Percentiles rank a stretch among this genome's conserved stretches.
phyloP scores from a whole-genome alignment of 495 filamentous ascomycete species.

The Poronia punctata region DNA sequence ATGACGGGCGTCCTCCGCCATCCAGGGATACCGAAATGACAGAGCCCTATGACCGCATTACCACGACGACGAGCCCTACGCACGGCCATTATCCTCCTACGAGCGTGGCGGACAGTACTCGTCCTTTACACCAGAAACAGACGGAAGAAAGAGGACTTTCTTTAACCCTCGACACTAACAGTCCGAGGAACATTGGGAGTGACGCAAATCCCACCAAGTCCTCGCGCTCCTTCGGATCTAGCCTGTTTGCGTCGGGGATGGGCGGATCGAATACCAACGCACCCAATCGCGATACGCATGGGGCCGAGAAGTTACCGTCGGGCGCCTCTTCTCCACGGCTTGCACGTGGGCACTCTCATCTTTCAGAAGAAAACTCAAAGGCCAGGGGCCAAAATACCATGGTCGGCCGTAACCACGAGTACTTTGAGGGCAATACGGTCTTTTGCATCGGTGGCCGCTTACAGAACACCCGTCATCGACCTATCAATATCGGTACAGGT shows the following conservation, averaged over 20 bases:
- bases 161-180: constrained; percentile 49
- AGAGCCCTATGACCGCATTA: constrained; percentile 56
- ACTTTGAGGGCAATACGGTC: constrained; percentile 84
- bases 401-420: constrained; percentile 73
- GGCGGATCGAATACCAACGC: constrained; percentile 40
- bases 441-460: constrained; percentile 81
- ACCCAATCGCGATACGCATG: constrained; percentile 45
- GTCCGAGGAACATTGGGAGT: constrained; percentile 37
- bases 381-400: constrained; percentile 29
- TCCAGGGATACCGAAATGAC: constrained; percentile 78
- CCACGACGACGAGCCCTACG: constrained; percentile 68
- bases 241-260: constrained; percentile 51
- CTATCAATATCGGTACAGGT: constrained; percentile 87
- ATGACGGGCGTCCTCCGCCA: constrained; percentile 51
- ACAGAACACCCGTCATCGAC: constrained; percentile 80
- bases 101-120: constrained; percentile 67
- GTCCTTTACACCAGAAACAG: constrained; percentile 56
- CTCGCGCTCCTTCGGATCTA: constrained; percentile 65
- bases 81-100: constrained; percentile 54
- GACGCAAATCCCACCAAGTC: constrained; percentile 55
- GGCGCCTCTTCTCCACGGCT: constrained; percentile 65
- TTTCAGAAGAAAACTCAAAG: constrained; percentile 19
- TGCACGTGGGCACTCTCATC: constrained; percentile 26
- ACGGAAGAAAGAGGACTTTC: constrained; percentile 46
- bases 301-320: constrained; percentile 71